Base-by-base conservation (phyloP, 768 basidiomycete genomes). In the Boletus rex-veris region DNA sequence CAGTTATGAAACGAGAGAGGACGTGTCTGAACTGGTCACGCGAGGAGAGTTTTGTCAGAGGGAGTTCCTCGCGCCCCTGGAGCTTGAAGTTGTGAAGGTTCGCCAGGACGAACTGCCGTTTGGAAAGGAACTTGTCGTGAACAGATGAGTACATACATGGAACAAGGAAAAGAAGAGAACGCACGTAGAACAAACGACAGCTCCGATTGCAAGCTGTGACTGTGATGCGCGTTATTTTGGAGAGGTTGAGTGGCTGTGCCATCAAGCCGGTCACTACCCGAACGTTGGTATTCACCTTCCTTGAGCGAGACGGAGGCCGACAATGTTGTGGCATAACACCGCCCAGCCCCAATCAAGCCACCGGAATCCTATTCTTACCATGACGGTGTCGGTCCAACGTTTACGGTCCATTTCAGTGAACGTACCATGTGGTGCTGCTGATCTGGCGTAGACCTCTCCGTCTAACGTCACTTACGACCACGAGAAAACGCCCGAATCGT, bases 11-110 rank as follows among this genome's bases (percentile, higher is more conserved):
- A 52, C 76, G 80, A 53, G 76, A 68, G 43, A 85, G 67, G 50
- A 80, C 77, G 63, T 80, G 80, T 53, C 73, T 74, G 60, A 88
- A 86, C 60, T 86, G 81, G 39, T 81, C 76, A 49, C 69, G 66
- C 4, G 80, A 58, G 2, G 84, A 74, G 36, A 80, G 70, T 0
- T 75, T 75, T 33, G 84, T 81, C 47, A 78, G 73, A 10, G 73
- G 71, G 4, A 70, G 62, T 33, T 65, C 71, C 45, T 68, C 63
- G 31, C 70, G 69, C 33, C 58, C 59, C 26, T 68, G 55, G 52
- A 58, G 60, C 52, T 57, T 70, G 61, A 61, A 68, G 14, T 33
- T 49, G 43, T 52, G 15, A 26, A 71, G 60, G 45, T 66, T 61
- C 8, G 68, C 68, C 68, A 70, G 70, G 58, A 67, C 60, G 66